phyloP scores from a whole-genome alignment of 306 rosid species.

The Cucumis melo region DNA sequence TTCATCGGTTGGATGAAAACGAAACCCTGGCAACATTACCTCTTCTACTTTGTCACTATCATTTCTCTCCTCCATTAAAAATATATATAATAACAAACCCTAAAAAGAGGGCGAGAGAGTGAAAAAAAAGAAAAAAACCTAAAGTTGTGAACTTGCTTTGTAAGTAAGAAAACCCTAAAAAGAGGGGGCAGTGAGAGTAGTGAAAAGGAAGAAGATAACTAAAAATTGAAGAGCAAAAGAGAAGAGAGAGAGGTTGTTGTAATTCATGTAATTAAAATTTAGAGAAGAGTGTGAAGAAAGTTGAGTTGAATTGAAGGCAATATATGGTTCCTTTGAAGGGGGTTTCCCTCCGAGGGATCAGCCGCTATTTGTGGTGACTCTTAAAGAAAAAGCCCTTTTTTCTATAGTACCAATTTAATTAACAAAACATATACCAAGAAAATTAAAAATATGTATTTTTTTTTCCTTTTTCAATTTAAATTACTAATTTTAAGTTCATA shows the following conservation, averaged over 20 bases:
- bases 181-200: too few species aligned
- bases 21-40: constrained; percentile 80
- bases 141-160: background rate
- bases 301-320: constrained; percentile 14
- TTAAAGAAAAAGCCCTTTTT: constrained; percentile 27
- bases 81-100: background rate
- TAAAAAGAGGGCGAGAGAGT: too few species aligned
- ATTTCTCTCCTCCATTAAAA: constrained; percentile 5
- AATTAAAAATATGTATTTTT: background rate
- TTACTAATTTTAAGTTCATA: background rate
- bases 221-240: background rate
- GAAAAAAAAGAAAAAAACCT: background rate
- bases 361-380: constrained; percentile 86
- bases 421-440: constrained; percentile 3
- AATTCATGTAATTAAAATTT: background rate
- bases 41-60: constrained; percentile 52
- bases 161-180: background rate
- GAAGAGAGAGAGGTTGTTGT: background rate
- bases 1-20: constrained; percentile 97
- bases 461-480: background rate
- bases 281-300: background rate
- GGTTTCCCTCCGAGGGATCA: constrained; percentile 78
- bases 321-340: constrained; percentile 73
- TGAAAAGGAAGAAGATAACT: background rate
- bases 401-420: background rate